These are phyloP conservation scores for Aureobasidium namibiae DNA, from an alignment of 2,329 filamentous ascomycete species.

Conservation along the genomic window DNA sequence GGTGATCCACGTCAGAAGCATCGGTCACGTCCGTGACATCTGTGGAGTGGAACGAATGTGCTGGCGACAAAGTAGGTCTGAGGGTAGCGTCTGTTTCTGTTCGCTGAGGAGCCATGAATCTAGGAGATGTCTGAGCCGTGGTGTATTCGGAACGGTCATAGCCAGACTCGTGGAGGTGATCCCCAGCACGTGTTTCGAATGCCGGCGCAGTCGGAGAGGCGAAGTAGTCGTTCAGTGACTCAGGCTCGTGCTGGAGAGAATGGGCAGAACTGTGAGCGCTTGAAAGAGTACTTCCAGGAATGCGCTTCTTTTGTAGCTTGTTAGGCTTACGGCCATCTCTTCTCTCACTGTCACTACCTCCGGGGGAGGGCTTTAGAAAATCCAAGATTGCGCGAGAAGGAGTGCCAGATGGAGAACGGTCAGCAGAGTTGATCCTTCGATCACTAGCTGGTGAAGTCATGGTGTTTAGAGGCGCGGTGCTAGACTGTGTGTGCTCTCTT, in stretches of 20 bases:
- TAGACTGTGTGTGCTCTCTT: constrained; percentile 18
- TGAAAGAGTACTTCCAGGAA: constrained; percentile 66
- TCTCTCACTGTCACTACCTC: constrained; percentile 47
- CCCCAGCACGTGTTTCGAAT: constrained; percentile 18
- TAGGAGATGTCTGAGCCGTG: constrained; percentile 20
- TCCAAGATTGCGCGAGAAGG: constrained; percentile 43
- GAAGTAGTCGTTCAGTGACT: constrained; percentile 25
- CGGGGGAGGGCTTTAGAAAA: constrained; percentile 63
- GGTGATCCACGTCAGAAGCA: constrained; percentile 62
- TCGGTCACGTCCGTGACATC: constrained; percentile 75
- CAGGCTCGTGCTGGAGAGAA: constrained; percentile 42
- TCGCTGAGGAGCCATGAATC: constrained; percentile 61
- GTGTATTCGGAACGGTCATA: constrained; percentile 36
- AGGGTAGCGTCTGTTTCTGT: constrained; percentile 53
- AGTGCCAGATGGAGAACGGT: constrained; percentile 22
- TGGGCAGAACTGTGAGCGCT: constrained; percentile 87
- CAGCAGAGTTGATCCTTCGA: constrained; percentile 17
- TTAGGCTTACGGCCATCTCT: constrained; percentile 65
- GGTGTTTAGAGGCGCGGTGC: constrained; percentile 13
- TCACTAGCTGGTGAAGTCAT: constrained; percentile 17
- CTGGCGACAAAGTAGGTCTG: constrained; percentile 62
- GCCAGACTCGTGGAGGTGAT: constrained; percentile 19
- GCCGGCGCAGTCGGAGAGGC: constrained; percentile 22
- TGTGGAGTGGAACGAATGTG: constrained; percentile 66
- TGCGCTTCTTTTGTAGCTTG: constrained; percentile 83